Base-by-base conservation (phyloP, 2,329 filamentous ascomycete species). In the Aspergillus melleus region DNA sequence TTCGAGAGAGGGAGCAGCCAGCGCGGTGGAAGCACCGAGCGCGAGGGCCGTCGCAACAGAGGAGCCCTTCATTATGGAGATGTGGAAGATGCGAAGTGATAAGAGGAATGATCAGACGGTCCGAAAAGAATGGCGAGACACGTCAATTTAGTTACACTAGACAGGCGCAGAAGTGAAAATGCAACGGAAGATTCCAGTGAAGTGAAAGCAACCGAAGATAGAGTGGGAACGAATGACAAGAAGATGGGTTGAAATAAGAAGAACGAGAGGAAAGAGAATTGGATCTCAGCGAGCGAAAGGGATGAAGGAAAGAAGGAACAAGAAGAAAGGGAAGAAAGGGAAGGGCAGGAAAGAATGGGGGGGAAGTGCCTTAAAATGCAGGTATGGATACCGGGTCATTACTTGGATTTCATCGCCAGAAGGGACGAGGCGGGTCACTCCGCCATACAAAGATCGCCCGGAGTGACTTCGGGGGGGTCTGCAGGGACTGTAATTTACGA, bases 31-130 rank as follows among this genome's bases (percentile, higher is more conserved):
- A 42, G 79, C 79, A 60, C 77, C 75, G 63, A 84, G 64, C 53
- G 78, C 77, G 65, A 81, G 75, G 59, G 79, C 73, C 55, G 81
- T 74, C 59, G 80, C 79, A 64, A 81, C 67, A 59, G 83, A 70
- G 54, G 74, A 71, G 60, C 75, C 76, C 81, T 86, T 87, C 85
- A 87, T 87, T 61, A 58, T 81, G 72, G 44, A 44, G 49, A 30
- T 49, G 39, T 42, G 42, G 26, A 30, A 54, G 22, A 46, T 46
- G 36, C 49, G 57, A 51, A 32, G 16, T 26, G n/a, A 52, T 53
- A 32, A 9, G 12, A 47, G 9, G 9, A 47, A 19, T 10, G 20
- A 46, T 9, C 6, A 19, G 11, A 47, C 20, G 44, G 42, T 20
- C 19, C 42, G 42, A 46, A 22, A 47, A 10, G 44, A 24, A 47